Evolutionary conservation across 306 rosid species (phyloP), one percentile per base, ranked within the genome.

Genomic region (Prunus armeniaca): DNA sequence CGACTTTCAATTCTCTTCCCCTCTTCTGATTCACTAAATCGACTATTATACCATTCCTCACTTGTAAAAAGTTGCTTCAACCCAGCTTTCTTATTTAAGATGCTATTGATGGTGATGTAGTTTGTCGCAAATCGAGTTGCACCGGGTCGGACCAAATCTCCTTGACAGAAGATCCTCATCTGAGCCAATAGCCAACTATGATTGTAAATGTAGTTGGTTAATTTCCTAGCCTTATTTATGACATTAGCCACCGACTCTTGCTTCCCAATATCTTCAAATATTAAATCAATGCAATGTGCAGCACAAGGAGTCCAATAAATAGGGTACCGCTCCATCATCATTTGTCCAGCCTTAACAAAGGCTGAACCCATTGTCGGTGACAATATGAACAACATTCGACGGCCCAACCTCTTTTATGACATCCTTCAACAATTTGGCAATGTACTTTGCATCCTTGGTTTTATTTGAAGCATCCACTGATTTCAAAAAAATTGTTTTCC

Each of bases 131-230:
- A 51, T 10, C 19, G 34, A 17, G 62, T 70, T 7, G 24, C 15
- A 6, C 45, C 27, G 3, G 20, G 54, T 38, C 76, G 1, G 2
- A 72, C 18, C 49, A 71, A 51, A 17, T 51, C 57, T 3, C 50
- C 45, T 8, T 52, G 5, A 10, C 64, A 51, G 0, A 28, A 2
- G 13, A 52, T 27, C 28, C 64, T 18, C 65, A 51, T 71, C 14
- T 28, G 5, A 6, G 63, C 28, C 19, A 72, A 66, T 57, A 73
- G 14, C 34, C 18, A 64, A 14, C 7, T 6, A 49, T 74, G 50
- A 30, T 49, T 47, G 14, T 74, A 63, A 9, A 75, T 63, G 8
- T 15, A 74, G 14, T 62, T 74, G 20, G 71, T 74, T 14, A 61
- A 4, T 28, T 0, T 8, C 18, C 57, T 60, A 1, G 60, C 77